A percentile compares a stretch with the other conserved stretches of the same genome.
Evolutionary conservation across 257 asterid genomes (phyloP).

Genomic region (Dorcoceras hygrometricum): DNA sequence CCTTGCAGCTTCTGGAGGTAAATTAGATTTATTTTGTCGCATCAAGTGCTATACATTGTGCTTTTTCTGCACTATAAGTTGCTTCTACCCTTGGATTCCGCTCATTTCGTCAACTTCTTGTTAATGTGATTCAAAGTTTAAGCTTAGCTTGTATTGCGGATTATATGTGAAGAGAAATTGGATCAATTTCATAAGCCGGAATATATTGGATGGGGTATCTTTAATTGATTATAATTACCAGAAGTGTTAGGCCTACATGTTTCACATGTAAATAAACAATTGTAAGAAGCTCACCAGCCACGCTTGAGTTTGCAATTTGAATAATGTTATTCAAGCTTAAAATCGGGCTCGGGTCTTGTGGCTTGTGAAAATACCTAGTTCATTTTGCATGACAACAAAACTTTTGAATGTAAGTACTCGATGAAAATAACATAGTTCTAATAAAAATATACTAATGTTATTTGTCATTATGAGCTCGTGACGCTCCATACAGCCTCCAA

Average conservation of each 20-base stretch:
- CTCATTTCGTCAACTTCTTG: neutral
- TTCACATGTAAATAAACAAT: too few relatives aligned
- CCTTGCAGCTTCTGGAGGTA: slow-evolving; percentile 96
- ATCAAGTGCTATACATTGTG: slow-evolving; percentile 7
- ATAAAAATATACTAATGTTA: neutral
- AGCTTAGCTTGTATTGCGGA: neutral
- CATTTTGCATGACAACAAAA: neutral
- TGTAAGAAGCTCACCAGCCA: neutral
- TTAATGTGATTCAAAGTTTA: neutral
- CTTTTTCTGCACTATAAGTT: neutral
- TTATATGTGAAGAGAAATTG: too few relatives aligned
- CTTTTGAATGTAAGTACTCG: neutral
- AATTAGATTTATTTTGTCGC: slow-evolving; percentile 3
- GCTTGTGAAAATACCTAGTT: neutral
- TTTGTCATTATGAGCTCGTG: neutral
- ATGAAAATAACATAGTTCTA: too few relatives aligned
- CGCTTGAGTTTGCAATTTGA: neutral
- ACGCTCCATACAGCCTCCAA: neutral
- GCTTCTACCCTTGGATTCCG: neutral
- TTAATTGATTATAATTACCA: too few relatives aligned
- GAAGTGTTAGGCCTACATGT: neutral
- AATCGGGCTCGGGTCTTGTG: neutral
- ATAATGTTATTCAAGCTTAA: neutral
- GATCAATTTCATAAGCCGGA: neutral
- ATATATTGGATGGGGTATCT: neutral